A percentile compares a stretch with the other conserved stretches of the same genome.
These are phyloP conservation scores for Pseudozyma thailandica DNA, from an alignment of 1,284 basidiomycete species.

Conservation along the genomic window DNA sequence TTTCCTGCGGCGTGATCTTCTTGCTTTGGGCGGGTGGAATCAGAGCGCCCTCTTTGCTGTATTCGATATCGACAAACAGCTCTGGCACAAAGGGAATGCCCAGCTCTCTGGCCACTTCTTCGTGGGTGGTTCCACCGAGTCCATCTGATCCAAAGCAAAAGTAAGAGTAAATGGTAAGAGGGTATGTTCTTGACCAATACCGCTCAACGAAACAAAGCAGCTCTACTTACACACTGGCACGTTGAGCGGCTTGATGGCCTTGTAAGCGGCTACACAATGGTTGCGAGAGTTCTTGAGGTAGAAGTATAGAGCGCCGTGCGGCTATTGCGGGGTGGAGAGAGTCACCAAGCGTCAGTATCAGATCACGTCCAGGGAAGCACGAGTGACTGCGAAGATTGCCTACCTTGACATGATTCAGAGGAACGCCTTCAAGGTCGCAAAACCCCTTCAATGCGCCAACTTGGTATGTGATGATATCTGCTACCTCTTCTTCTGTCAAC, in stretches of 20 bases:
- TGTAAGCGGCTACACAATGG: conserved; percentile 25
- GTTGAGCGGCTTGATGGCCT: conserved; percentile 33
- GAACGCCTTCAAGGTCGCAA: conserved; percentile 31
- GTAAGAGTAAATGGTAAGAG: background rate
- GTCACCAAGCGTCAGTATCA: too few relatives aligned
- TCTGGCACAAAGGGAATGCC: conserved; percentile 36
- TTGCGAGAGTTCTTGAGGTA: conserved; percentile 25
- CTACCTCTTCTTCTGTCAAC: conserved; percentile 29
- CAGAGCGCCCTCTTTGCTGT: conserved; percentile 31
- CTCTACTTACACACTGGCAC: conserved; percentile 34
- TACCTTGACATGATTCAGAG: conserved; percentile 40
- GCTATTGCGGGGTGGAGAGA: conserved; percentile 4
- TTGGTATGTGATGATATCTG: conserved; percentile 43
- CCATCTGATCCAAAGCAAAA: conserved; percentile 15
- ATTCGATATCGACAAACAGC: conserved; percentile 43
- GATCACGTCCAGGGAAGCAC: too few relatives aligned
- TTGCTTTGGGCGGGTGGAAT: conserved; percentile 39
- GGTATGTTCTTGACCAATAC: background rate
- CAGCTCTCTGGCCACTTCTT: conserved; percentile 23
- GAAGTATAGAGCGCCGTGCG: conserved; percentile 42
- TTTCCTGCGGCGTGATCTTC: conserved; percentile 29
- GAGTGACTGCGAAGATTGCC: too few relatives aligned
- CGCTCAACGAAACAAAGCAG: background rate
- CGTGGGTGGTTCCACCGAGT: conserved; percentile 27
- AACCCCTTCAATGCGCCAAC: conserved; percentile 35